phyloP scores from a whole-genome alignment of 805 yeast species.

The Scheffersomyces ergatensis region DNA sequence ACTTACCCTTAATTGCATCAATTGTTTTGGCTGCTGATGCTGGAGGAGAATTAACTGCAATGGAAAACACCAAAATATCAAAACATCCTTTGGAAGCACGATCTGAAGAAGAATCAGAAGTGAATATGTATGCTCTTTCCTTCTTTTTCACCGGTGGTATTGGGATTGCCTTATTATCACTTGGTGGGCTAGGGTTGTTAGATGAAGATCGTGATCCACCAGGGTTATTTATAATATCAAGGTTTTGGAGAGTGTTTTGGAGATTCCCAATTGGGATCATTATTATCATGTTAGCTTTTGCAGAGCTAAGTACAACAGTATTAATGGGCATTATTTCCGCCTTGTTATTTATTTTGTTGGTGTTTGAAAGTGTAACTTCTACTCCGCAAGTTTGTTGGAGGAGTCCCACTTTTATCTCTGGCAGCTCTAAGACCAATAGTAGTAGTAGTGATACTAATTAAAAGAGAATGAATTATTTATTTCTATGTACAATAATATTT shows the following conservation, averaged over 20 bases:
- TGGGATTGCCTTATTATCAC: conserved; percentile 38
- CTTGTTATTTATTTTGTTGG: conserved; percentile 27
- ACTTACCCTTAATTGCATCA: conserved; percentile 50
- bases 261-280: conserved; percentile 40
- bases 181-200: conserved; percentile 39
- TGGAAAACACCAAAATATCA: conserved; percentile 15
- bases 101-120: conserved; percentile 22
- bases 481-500: neutral
- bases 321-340: conserved; percentile 43
- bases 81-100: neutral
- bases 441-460: neutral
- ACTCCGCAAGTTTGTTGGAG: conserved; percentile 15
- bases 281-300: conserved; percentile 44
- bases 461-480: too few species aligned
- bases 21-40: conserved; percentile 59
- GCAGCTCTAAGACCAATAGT: neutral
- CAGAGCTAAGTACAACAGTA: conserved; percentile 34
- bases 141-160: conserved; percentile 56
- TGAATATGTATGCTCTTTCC: conserved; percentile 38
- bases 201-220: conserved; percentile 45
- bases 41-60: conserved; percentile 45
- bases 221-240: conserved; percentile 25
- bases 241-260: conserved; percentile 36
- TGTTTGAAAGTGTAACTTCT: conserved; percentile 35
- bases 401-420: too few species aligned